Evolutionary conservation across 805 yeast species (phyloP).

Genomic region (Metschnikowia rubicola): DNA sequence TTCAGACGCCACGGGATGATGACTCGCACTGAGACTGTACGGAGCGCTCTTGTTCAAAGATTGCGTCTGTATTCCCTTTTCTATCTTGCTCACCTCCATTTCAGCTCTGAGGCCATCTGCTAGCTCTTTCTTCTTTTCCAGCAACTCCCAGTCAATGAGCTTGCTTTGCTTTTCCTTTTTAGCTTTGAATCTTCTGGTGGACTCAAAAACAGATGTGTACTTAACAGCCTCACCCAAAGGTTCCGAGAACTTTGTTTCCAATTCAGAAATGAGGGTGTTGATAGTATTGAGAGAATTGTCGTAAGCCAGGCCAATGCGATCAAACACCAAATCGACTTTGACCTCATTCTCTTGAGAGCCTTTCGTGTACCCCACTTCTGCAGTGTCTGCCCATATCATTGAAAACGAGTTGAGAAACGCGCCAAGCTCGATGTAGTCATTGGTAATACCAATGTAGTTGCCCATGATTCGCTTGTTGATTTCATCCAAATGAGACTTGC

Average conservation of each 20-base stretch:
- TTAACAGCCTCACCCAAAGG: conserved; percentile 73
- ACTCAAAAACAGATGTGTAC: conserved; percentile 53
- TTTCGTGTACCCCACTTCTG: conserved; percentile 19
- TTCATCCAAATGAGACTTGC: conserved; percentile 49
- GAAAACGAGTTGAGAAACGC: conserved; percentile 53
- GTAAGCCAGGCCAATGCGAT: conserved; percentile 80
- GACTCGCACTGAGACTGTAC: conserved; percentile 11
- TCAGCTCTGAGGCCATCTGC: conserved; percentile 29
- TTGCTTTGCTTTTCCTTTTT: conserved; percentile 33
- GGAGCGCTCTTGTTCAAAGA: conserved; percentile 21
- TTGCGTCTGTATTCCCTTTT: conserved; percentile 22
- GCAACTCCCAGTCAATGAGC: conserved; percentile 31
- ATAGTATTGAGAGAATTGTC: conserved; percentile 63
- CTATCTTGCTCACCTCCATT: conserved; percentile 27
- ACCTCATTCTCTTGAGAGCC: conserved; percentile 21
- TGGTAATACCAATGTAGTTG: conserved; percentile 55
- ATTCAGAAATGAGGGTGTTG: conserved; percentile 47
- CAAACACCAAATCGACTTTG: conserved; percentile 45
- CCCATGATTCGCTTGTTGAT: conserved; percentile 53
- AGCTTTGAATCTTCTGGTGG: conserved; percentile 56
- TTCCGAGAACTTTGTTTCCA: conserved; percentile 60
- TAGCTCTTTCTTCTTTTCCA: conserved; percentile 30
- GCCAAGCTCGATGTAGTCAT: conserved; percentile 75
- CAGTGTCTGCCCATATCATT: conserved; percentile 38
- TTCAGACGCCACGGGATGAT: conserved; percentile 13